phyloP scores from a whole-genome alignment of 2,329 filamentous ascomycete genomes.

The Fusarium sp. region DNA sequence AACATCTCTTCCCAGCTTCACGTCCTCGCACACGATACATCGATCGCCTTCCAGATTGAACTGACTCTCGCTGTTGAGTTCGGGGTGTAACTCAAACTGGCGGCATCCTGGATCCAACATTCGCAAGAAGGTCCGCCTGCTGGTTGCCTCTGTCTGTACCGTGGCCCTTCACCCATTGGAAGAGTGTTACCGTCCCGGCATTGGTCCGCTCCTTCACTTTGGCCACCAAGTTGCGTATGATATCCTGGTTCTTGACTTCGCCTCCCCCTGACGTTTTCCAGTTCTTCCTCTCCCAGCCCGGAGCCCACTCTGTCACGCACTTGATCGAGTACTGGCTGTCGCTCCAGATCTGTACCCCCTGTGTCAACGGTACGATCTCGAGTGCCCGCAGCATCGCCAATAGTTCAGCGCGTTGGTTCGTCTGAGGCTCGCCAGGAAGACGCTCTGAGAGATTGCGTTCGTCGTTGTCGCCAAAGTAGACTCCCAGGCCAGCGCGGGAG shows the following conservation, averaged over 20 bases:
- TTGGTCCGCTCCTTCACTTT: slow-evolving; percentile 79
- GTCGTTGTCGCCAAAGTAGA: slow-evolving; percentile 73
- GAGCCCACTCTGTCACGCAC: slow-evolving; percentile 88
- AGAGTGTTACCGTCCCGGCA: slow-evolving; percentile 74
- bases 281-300: slow-evolving; percentile 79
- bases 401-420: slow-evolving; percentile 96
- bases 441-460: slow-evolving; percentile 80
- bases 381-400: slow-evolving; percentile 89
- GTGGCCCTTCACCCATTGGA: slow-evolving; percentile 94
- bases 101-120: slow-evolving; percentile 59
- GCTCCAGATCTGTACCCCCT: slow-evolving; percentile 83
- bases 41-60: not conserved
- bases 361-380: slow-evolving; percentile 77
- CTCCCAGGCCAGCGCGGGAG: slow-evolving; percentile 73
- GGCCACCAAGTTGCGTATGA: slow-evolving; percentile 80
- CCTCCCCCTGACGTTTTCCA: slow-evolving; percentile 83
- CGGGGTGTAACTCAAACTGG: slow-evolving; percentile 9
- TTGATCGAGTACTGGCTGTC: slow-evolving; percentile 94
- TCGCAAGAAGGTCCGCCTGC: slow-evolving; percentile 84
- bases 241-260: slow-evolving; percentile 87
- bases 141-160: slow-evolving; percentile 79
- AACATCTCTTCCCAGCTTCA: not conserved
- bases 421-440: slow-evolving; percentile 81
- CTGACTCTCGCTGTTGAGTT: not conserved
- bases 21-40: slow-evolving; percentile 6